These are phyloP conservation scores for Aegilops umbellulata DNA, from an alignment of 176 grass and related monocot genomes.

Conservation along the genomic window DNA sequence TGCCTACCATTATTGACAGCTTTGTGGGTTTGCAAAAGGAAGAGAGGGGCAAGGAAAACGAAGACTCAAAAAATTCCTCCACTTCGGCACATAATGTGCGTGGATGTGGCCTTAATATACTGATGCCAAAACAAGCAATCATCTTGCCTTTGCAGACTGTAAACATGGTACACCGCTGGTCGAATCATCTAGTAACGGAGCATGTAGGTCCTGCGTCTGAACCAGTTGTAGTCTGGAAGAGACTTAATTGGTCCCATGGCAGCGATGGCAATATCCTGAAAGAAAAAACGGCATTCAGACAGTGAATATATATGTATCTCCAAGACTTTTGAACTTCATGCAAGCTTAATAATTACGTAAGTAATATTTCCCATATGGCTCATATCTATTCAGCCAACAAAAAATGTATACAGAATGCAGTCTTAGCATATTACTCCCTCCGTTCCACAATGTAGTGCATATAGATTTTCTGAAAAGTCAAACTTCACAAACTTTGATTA, in stretches of 20 bases:
- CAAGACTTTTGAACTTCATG: neutral
- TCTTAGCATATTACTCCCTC: neutral
- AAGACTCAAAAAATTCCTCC: slow-evolving; percentile 53
- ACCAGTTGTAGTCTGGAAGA: slow-evolving; percentile 99
- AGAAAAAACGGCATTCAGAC: neutral
- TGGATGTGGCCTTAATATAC: slow-evolving; percentile 44
- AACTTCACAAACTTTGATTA: too few relatives aligned
- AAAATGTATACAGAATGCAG: too few relatives aligned
- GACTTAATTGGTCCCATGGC: slow-evolving; percentile 88
- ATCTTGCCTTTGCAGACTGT: slow-evolving; percentile 44
- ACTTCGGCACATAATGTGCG: slow-evolving; percentile 32
- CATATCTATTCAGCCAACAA: neutral
- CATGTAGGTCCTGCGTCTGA: slow-evolving; percentile 96
- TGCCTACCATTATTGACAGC: slow-evolving; percentile 74
- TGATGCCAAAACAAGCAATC: slow-evolving; percentile 36
- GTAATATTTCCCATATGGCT: neutral
- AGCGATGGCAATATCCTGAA: slow-evolving; percentile 85
- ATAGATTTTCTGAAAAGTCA: too few relatives aligned
- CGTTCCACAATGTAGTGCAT: too few relatives aligned
- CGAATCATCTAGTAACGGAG: slow-evolving; percentile 79
- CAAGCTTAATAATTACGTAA: neutral
- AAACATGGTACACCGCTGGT: slow-evolving; percentile 40
- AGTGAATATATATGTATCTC: neutral
- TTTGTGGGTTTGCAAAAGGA: slow-evolving; percentile 24
- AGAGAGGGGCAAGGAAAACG: slow-evolving; percentile 32